Conservation (phyloP, 768 basidiomycete genomes). For the Leccinum boreale region DNA sequence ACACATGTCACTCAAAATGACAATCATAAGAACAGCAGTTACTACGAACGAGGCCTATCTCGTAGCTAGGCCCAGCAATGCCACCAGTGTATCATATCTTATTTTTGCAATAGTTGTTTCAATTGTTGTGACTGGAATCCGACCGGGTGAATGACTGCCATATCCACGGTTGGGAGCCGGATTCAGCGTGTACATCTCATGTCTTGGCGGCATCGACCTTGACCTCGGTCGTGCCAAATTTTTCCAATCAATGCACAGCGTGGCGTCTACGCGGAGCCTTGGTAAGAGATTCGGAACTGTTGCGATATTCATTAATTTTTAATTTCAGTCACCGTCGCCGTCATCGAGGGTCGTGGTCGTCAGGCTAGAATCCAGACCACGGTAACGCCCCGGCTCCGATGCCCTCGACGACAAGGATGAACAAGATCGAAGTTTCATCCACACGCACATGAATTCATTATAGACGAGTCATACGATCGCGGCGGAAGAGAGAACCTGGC, state of each 20-base stretch:
- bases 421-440: not conserved
- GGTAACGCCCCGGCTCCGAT: not conserved
- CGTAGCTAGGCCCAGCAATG: too few species aligned
- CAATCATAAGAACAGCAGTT: too few species aligned
- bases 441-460: not conserved
- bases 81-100: too few species aligned
- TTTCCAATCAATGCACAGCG: not conserved
- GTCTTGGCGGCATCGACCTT: not conserved
- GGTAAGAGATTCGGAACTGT: not conserved
- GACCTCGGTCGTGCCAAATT: not conserved
- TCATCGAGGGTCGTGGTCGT: not conserved
- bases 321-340: not conserved
- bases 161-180: not conserved
- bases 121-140: too few species aligned
- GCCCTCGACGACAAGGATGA: not conserved
- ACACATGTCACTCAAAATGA: too few species aligned
- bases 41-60: too few species aligned
- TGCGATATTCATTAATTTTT: not conserved
- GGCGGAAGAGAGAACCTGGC: not conserved
- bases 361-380: not conserved
- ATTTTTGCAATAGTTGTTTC: too few species aligned
- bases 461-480: not conserved
- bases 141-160: too few species aligned
- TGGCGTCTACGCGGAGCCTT: not conserved
- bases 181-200: not conserved